Conservation (phyloP, 2,329 filamentous ascomycete genomes). For the Acephala macrosclerotiorum region DNA sequence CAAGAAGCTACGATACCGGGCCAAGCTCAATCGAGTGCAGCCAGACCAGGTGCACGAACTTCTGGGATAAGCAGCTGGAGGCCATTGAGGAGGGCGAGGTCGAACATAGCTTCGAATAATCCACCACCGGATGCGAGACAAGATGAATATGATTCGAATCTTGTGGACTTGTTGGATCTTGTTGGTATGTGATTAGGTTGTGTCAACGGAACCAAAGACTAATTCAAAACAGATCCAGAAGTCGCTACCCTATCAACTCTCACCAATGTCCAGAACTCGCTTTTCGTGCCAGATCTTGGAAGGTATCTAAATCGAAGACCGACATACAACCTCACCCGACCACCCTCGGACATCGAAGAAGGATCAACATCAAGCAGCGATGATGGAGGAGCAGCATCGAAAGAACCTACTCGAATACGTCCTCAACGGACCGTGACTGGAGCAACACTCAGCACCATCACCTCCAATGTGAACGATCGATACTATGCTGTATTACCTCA, state of each 20-base stretch:
- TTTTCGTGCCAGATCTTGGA: constrained; percentile 86
- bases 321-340: constrained; percentile 75
- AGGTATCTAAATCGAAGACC: constrained; percentile 77
- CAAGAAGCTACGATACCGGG: background rate
- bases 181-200: constrained; percentile 59
- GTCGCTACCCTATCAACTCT: constrained; percentile 83
- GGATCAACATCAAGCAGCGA: constrained; percentile 22
- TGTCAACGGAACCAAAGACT: background rate
- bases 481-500: constrained; percentile 84
- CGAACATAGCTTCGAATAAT: constrained; percentile 25
- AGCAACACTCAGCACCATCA: constrained; percentile 61
- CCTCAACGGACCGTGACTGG: constrained; percentile 37
- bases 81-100: constrained; percentile 32
- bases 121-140: constrained; percentile 7
- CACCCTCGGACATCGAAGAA: constrained; percentile 42
- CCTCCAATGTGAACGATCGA: constrained; percentile 70
- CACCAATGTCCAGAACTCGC: constrained; percentile 89
- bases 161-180: constrained; percentile 74
- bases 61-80: constrained; percentile 14
- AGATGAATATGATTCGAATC: constrained; percentile 63
- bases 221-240: constrained; percentile 40
- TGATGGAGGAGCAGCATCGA: constrained; percentile 17
- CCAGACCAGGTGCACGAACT: no score
- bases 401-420: constrained; percentile 14
- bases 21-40: background rate